Evolutionary conservation across 2,329 filamentous ascomycete species (phyloP).

Genomic region (Acrodontium crateriforme): DNA sequence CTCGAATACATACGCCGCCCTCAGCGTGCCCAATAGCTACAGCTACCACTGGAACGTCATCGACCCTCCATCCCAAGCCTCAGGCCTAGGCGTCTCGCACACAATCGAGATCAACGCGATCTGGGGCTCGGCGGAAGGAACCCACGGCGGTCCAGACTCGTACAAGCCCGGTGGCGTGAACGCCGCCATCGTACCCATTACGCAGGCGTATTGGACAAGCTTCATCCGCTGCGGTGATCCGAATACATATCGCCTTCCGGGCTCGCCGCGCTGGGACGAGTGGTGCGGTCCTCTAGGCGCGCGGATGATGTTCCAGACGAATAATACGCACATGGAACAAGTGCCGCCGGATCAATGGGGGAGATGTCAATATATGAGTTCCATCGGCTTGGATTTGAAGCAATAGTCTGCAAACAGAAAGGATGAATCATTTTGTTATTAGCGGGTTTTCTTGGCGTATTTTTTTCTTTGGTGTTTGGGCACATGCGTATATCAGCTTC

Average conservation of each 20-base stretch:
- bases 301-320: constrained; percentile 26
- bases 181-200: constrained; percentile 41
- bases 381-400: constrained; percentile 34
- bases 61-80: constrained; percentile 30
- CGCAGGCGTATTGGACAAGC: constrained; percentile 61
- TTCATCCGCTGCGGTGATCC: constrained; percentile 56
- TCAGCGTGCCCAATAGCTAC: constrained; percentile 37
- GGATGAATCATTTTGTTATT: too few species aligned
- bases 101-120: constrained; percentile 53
- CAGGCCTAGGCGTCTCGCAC: constrained; percentile 51
- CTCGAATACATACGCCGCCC: constrained; percentile 27
- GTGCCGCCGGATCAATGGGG: constrained; percentile 23
- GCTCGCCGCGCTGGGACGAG: constrained; percentile 38
- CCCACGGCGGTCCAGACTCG: constrained; percentile 36
- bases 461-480: too few species aligned
- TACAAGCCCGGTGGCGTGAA: constrained; percentile 43
- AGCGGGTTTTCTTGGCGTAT: too few species aligned
- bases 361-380: constrained; percentile 36
- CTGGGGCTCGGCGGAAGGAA: constrained; percentile 48
- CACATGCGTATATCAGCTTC: too few species aligned
- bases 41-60: constrained; percentile 59
- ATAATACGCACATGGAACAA: constrained; percentile 26
- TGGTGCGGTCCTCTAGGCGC: constrained; percentile 23
- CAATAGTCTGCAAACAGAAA: too few species aligned
- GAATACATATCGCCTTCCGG: constrained; percentile 38